Base-by-base conservation (phyloP, 352 stramenopile species). In the Phytopythium mirpurense region DNA sequence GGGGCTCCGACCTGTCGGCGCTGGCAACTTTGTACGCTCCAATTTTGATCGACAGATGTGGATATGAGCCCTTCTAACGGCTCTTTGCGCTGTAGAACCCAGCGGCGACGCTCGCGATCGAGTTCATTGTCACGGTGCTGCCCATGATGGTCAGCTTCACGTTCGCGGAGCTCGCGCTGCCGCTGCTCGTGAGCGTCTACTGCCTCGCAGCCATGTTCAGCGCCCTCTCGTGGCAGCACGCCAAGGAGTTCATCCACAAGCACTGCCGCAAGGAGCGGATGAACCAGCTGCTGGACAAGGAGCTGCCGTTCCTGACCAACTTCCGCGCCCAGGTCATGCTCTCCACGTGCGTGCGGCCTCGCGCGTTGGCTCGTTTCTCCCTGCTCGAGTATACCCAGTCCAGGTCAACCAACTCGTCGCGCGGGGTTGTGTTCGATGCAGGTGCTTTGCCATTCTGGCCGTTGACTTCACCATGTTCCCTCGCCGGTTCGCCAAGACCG, bases 391-490 rank as follows among this genome's bases (percentile, higher is more conserved):
- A n/a, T n/a, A n/a, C n/a, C n/a, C n/a, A n/a, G n/a, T n/a, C n/a
- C n/a, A n/a, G n/a, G n/a, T n/a, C n/a, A n/a, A n/a, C n/a, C n/a
- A n/a, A n/a, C n/a, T n/a, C n/a, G n/a, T n/a, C n/a, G n/a, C n/a
- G 29, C 29, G 9, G 5, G 29, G 29, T 32, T 32, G 29, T 5
- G 5, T 5, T 32, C 5, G 5, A 23, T 54, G 27, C 29, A 94
- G 82, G 8, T 90, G 78, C 32, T 88, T 94, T 32, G 83, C 86
- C 35, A 99, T 99, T 53, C 69, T 99, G n/a, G 96, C 96, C 2
- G 95, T 99, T 5, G 97, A 99, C 56, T 99, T 99, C 70, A 83
- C 78, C 10, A 54, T 98, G 8, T 99, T 99, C 63, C 97, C 97
- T 51, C 80, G 97, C 31, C 80, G 92, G 9, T 97, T 98, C 51